phyloP scores from a whole-genome alignment of 352 stramenopile species.

The Pythium aphanidermatum region DNA sequence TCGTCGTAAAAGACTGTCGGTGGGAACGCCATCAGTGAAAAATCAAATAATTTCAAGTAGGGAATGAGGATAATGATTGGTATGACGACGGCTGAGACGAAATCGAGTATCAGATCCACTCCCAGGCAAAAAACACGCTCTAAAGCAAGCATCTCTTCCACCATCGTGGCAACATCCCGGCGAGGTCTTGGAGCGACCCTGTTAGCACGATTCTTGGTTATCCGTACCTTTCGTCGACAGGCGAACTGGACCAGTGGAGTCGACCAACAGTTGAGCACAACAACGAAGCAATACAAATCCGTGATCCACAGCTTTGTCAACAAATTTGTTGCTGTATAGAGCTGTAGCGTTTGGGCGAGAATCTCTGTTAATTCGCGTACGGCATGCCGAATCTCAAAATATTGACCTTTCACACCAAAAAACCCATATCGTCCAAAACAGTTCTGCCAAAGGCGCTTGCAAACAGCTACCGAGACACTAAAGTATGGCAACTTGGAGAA shows the following conservation, averaged over 20 bases:
- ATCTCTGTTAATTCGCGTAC: too few relatives aligned
- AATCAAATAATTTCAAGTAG: slow-evolving; percentile 6
- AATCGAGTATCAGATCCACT: slow-evolving; percentile 11
- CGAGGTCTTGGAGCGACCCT: too few relatives aligned
- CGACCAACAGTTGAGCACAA: slow-evolving; percentile 13
- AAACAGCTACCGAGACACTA: too few relatives aligned
- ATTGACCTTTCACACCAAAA: too few relatives aligned
- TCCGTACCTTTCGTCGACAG: background rate
- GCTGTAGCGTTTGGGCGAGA: too few relatives aligned
- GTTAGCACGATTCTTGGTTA: too few relatives aligned
- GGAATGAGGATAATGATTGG: slow-evolving; percentile 12
- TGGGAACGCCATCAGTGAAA: slow-evolving; percentile 6
- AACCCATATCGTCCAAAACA: too few relatives aligned
- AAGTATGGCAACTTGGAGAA: too few relatives aligned
- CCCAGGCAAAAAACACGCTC: slow-evolving; percentile 8
- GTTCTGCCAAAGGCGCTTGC: too few relatives aligned
- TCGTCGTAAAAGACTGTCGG: slow-evolving; percentile 14
- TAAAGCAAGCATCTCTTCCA: background rate
- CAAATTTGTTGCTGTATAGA: too few relatives aligned
- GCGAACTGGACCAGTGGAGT: slow-evolving; percentile 8
- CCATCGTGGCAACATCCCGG: too few relatives aligned
- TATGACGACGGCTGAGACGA: slow-evolving; percentile 5
- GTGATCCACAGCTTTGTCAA: slow-evolving; percentile 15
- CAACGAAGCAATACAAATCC: background rate
- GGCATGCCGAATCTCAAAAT: too few relatives aligned